phyloP scores from a whole-genome alignment of 192 early-diverging fungal species.

The Rhizoclosmatium globosum region DNA sequence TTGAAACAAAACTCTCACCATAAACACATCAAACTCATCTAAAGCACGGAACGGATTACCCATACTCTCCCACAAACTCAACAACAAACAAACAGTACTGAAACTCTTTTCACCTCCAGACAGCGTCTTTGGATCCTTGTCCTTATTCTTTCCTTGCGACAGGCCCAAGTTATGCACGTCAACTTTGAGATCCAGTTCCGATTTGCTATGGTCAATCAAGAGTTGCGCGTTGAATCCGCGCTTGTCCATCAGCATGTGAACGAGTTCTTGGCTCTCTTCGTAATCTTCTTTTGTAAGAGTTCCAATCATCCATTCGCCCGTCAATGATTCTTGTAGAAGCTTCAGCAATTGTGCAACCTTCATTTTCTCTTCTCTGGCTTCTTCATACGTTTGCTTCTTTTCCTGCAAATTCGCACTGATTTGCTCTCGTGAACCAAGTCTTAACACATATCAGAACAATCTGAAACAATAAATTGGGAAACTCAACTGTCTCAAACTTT shows the following conservation, averaged over 20 bases:
- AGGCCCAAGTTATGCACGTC: conserved; percentile 29
- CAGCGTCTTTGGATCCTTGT: conserved; percentile 90
- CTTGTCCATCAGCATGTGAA: conserved; percentile 78
- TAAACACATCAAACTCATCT: conserved; percentile 99
- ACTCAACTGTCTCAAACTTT: conserved; percentile 27
- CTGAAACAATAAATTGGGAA: not conserved
- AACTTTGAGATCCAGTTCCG: conserved; percentile 63
- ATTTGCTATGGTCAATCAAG: conserved; percentile 73
- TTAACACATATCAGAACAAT: not conserved
- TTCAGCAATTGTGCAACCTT: conserved; percentile 15
- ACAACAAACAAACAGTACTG: conserved; percentile 89
- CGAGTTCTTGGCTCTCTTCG: conserved; percentile 72
- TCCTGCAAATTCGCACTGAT: conserved; percentile 1
- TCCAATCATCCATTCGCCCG: conserved; percentile 69
- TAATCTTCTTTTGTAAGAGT: conserved; percentile 76
- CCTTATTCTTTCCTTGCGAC: conserved; percentile 42
- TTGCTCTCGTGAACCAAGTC: conserved; percentile 5
- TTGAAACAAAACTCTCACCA: conserved; percentile 58
- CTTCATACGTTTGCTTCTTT: not conserved
- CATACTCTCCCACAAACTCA: conserved; percentile 95
- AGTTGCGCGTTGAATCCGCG: conserved; percentile 87
- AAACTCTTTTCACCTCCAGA: conserved; percentile 99
- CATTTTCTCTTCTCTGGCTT: conserved; percentile 38
- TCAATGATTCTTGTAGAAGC: conserved; percentile 64
- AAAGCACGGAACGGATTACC: conserved; percentile 89